Base-by-base conservation (phyloP, 2,329 filamentous ascomycete genomes). In the Herpomyces periplanetae region DNA sequence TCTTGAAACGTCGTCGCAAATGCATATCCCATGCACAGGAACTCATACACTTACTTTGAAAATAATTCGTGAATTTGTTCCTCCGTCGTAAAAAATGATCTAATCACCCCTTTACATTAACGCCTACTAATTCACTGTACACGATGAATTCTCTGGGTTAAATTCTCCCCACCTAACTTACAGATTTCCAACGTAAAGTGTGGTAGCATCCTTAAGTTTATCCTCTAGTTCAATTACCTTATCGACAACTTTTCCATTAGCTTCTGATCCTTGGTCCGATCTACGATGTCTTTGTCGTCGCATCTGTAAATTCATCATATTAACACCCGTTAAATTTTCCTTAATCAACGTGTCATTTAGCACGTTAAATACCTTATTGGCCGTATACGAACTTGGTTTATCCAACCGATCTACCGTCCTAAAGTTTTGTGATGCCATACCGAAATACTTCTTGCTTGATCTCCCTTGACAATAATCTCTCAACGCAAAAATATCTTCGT, bases 1-100 rank as follows among this genome's bases (percentile, higher is more conserved):
- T n/a, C n/a, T n/a, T n/a, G n/a, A n/a, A n/a, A n/a, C n/a, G n/a
- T n/a, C n/a, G n/a, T n/a, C n/a, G n/a, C n/a, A n/a, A n/a, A n/a
- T n/a, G n/a, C n/a, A n/a, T n/a, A n/a, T n/a, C n/a, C n/a, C n/a
- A n/a, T n/a, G n/a, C n/a, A n/a, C n/a, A n/a, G 14, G 8, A 10
- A 10, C 8, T 13, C 8, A 15, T 3, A 10, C 12, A 19, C 41
- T 25, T 30, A 75, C 49, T 87, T 87, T 23, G 63, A 59, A 39
- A 88, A 88, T 18, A 88, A 56, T 41, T 91, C 75, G 40, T 91
- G 75, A 24, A 96, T 87, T 38, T 96, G 80, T 43, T 96, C 80
- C 38, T 96, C 80, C 22, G 80, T 96, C 10, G 80, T 96, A 49
- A 87, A 88, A 44, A 88, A 88, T 15, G 73, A 85, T 21, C 65